These are phyloP conservation scores for Lactarius psammicola DNA, from an alignment of 768 basidiomycete species.

Conservation along the genomic window DNA sequence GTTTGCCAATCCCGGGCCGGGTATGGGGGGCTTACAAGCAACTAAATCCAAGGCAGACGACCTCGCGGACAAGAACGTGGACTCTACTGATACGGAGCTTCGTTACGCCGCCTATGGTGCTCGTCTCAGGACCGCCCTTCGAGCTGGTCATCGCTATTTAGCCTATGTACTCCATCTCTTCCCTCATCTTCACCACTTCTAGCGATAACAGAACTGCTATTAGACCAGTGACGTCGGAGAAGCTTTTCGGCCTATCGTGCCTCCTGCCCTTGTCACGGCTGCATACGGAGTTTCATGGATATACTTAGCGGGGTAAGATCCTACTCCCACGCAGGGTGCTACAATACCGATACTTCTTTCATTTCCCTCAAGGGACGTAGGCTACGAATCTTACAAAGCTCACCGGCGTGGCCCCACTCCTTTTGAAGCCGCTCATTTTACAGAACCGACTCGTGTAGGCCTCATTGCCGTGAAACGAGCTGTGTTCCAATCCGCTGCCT, in stretches of 20 bases:
- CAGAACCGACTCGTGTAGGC: constrained; percentile 65
- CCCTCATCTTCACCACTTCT: background rate
- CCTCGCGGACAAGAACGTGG: constrained; percentile 62
- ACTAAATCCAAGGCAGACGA: constrained; percentile 51
- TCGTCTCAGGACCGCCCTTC: constrained; percentile 71
- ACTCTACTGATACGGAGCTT: constrained; percentile 65
- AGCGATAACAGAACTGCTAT: constrained; percentile 29
- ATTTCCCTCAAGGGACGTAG: constrained; percentile 53
- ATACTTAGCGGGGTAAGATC: constrained; percentile 63
- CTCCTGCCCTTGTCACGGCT: constrained; percentile 66
- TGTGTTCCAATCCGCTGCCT: constrained; percentile 77
- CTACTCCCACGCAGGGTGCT: background rate
- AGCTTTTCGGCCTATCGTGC: constrained; percentile 77
- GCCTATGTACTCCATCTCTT: constrained; percentile 59
- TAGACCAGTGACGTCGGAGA: constrained; percentile 83
- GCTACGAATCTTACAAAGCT: constrained; percentile 80
- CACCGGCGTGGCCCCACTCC: constrained; percentile 64
- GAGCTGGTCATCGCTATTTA: constrained; percentile 67
- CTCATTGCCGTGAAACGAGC: constrained; percentile 74
- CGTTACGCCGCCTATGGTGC: constrained; percentile 78
- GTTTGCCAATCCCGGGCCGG: constrained; percentile 28
- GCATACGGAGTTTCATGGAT: constrained; percentile 83
- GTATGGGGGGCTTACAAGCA: background rate
- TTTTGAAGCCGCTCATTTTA: constrained; percentile 64
- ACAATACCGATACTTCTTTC: constrained; percentile 11